Conservation (phyloP, 371 early-diverging fungal species). For the Blakeslea trispora region DNA sequence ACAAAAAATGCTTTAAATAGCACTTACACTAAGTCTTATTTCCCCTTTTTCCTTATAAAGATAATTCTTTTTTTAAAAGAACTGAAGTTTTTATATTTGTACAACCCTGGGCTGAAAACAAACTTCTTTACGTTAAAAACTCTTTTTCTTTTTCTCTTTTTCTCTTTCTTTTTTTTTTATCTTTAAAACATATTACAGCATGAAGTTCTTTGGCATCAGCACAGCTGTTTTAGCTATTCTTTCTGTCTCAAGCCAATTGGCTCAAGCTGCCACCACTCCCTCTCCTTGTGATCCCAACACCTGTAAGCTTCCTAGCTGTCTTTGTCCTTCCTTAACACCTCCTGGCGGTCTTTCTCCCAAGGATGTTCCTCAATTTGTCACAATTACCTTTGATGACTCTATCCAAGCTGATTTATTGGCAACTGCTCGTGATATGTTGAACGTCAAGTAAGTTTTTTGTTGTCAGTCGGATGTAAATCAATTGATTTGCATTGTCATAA, state of each 20-base stretch:
- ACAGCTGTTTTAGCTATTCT: constrained; percentile 31
- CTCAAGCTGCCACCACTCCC: constrained; percentile 33
- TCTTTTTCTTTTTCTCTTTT: constrained; percentile 9
- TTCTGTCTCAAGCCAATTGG: constrained; percentile 22
- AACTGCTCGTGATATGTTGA: constrained; percentile 39
- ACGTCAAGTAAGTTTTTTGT: constrained; percentile 43
- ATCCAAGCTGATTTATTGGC: constrained; percentile 53
- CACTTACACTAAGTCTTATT: no score
- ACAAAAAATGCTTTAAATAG: no score
- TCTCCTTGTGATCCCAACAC: constrained; percentile 58
- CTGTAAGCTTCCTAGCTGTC: constrained; percentile 69
- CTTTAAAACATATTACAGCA: constrained; percentile 23
- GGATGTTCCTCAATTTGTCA: constrained; percentile 75
- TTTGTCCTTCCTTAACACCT: constrained; percentile 64
- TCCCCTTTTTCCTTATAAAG: no score
- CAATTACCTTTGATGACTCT: constrained; percentile 74
- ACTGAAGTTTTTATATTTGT: no score
- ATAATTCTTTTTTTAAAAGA: no score
- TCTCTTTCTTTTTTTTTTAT: constrained; percentile 14
- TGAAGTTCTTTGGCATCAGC: constrained; percentile 37
- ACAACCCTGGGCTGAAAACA: neutral
- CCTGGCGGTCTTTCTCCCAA: constrained; percentile 57
- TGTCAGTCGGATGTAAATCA: no score
- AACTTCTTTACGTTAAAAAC: neutral
- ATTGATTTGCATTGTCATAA: no score